A percentile compares a stretch with the other conserved stretches of the same genome.
Evolutionary conservation across 2,329 filamentous ascomycete genomes (phyloP).

Genomic region (Rutstroemia sp.): DNA sequence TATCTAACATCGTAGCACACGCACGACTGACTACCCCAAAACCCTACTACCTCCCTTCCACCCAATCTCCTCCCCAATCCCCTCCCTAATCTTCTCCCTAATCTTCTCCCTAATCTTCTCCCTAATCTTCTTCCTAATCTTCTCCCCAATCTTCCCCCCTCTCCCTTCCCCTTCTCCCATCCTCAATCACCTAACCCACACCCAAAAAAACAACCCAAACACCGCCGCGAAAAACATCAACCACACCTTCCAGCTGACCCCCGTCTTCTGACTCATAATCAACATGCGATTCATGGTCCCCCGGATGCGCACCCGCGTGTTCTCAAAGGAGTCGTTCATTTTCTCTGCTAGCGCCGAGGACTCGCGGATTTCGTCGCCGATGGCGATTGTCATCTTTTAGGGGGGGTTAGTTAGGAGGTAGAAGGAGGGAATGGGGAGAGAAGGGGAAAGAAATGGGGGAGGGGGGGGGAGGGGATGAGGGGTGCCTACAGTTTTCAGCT

Average conservation of each 20-base stretch:
- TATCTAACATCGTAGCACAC: too few species aligned
- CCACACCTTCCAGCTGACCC: constrained; percentile 96
- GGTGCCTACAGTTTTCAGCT: constrained; percentile 72
- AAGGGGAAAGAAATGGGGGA: background rate
- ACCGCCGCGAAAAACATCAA: constrained; percentile 80
- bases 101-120: background rate
- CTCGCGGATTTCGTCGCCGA: constrained; percentile 91
- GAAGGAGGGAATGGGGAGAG: background rate
- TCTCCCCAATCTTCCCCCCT: background rate
- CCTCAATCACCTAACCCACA: constrained; percentile 87
- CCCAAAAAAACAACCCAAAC: constrained; percentile 77
- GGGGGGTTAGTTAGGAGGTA: background rate
- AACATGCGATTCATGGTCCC: constrained; percentile 98
- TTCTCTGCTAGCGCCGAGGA: constrained; percentile 82
- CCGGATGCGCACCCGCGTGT: constrained; percentile 68
- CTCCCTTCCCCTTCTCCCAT: background rate
- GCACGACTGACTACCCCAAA: background rate
- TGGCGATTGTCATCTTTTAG: constrained; percentile 74
- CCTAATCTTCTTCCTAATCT: constrained; percentile 18
- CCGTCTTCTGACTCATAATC: constrained; percentile 86
- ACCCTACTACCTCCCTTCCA: background rate
- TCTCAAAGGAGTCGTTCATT: constrained; percentile 94
- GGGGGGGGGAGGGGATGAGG: background rate
- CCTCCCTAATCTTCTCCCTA: constrained; percentile 17
- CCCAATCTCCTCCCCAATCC: background rate